Evolutionary conservation across 2,329 filamentous ascomycete genomes (phyloP).

Genomic region (Penicillium decumbens): DNA sequence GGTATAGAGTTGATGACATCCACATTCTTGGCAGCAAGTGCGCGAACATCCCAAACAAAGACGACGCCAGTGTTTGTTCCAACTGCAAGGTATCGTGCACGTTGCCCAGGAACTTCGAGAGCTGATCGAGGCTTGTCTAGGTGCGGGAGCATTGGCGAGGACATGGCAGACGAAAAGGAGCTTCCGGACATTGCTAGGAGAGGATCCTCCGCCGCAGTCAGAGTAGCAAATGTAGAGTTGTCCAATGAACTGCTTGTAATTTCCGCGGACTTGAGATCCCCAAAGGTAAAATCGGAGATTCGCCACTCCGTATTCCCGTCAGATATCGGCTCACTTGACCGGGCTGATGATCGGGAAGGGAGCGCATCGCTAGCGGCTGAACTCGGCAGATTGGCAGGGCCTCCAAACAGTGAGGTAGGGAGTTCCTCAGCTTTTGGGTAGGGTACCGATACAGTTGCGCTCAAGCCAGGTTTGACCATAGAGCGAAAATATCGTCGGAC

Average conservation of each 20-base stretch:
- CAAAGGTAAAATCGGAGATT: constrained; percentile 58
- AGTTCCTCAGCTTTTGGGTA: constrained; percentile 16
- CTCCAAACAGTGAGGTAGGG: constrained; percentile 51
- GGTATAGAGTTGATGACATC: constrained; percentile 57
- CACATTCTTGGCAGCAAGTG: constrained; percentile 52
- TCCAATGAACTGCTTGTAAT: constrained; percentile 72
- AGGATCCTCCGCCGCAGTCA: constrained; percentile 74
- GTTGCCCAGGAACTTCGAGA: constrained; percentile 73
- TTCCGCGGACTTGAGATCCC: constrained; percentile 54
- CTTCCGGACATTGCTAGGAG: constrained; percentile 56
- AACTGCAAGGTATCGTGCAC: constrained; percentile 72
- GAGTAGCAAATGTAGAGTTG: constrained; percentile 64
- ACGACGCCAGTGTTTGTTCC: constrained; percentile 76
- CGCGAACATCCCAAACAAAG: constrained; percentile 79
- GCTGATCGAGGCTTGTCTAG: constrained; percentile 41
- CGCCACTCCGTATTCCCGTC: constrained; percentile 61
- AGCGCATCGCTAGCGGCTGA: constrained; percentile 21
- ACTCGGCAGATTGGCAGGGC: constrained; percentile 29
- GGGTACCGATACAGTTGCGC: constrained; percentile 12
- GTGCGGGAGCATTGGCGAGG: constrained; percentile 49
- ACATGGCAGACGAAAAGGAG: constrained; percentile 52
- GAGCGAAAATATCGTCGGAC: constrained; percentile 58
- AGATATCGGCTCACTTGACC: constrained; percentile 31
- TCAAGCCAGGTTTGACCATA: constrained; percentile 35
- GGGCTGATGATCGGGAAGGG: constrained; percentile 32